phyloP scores from a whole-genome alignment of 106 monocot genomes.

The Allium cepa region DNA sequence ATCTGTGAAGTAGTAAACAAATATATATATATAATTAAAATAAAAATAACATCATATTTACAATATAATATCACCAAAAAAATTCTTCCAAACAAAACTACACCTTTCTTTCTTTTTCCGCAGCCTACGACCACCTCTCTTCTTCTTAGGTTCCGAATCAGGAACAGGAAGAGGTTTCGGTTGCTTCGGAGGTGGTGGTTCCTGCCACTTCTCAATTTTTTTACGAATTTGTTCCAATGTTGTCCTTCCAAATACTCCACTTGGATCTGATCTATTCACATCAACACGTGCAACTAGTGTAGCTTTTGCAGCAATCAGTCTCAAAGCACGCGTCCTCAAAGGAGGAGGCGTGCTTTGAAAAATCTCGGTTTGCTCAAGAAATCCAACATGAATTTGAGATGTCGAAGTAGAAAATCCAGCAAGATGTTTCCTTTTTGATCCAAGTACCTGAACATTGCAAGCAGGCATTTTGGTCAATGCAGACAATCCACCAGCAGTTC shows the following conservation, averaged over 20 bases:
- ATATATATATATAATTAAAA: slow-evolving; percentile 1
- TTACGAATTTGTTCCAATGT: slow-evolving; percentile 72
- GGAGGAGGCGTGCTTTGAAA: slow-evolving; percentile 81
- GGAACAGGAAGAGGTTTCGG: slow-evolving; percentile 97
- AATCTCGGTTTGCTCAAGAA: slow-evolving; percentile 84
- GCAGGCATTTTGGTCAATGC: slow-evolving; percentile 96
- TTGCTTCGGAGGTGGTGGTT: slow-evolving; percentile 93
- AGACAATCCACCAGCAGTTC: slow-evolving; percentile 90
- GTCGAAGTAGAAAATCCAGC: slow-evolving; percentile 94
- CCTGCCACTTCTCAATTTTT: slow-evolving; percentile 99
- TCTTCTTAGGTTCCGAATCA: slow-evolving; percentile 94
- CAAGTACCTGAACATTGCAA: slow-evolving; percentile 93
- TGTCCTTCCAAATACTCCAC: slow-evolving; percentile 72
- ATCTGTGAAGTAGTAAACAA: slow-evolving; percentile 35
- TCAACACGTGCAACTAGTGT: slow-evolving; percentile 88
- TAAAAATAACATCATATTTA: background rate
- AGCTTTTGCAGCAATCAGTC: slow-evolving; percentile 81
- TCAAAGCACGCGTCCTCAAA: slow-evolving; percentile 69
- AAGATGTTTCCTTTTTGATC: slow-evolving; percentile 86
- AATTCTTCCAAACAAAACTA: background rate
- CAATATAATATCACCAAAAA: background rate
- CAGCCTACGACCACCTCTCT: slow-evolving; percentile 86
- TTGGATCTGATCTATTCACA: slow-evolving; percentile 78
- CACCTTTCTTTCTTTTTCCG: slow-evolving; percentile 94
- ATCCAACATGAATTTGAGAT: slow-evolving; percentile 78